Percentiles rank a stretch among this genome's conserved stretches.
phyloP scores from a whole-genome alignment of 768 basidiomycete genomes.

The Leucogyrophana mollusca region DNA sequence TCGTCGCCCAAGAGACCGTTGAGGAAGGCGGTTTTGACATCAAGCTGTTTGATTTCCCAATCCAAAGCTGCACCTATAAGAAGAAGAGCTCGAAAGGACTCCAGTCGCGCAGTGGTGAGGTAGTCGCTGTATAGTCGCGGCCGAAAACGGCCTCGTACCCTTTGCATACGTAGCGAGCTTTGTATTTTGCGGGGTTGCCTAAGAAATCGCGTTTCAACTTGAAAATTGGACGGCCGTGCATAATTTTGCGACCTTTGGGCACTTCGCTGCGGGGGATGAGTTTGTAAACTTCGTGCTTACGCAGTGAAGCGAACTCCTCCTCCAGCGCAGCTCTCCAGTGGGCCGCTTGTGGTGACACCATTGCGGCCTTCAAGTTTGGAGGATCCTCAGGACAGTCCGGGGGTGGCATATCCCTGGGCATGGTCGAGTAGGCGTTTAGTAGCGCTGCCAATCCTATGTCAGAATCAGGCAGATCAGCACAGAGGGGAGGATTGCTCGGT shows the following conservation, averaged over 20 bases:
- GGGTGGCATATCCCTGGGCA: too few relatives aligned
- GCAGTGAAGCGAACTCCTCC: constrained; percentile 18
- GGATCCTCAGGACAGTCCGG: constrained; percentile 19
- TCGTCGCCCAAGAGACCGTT: constrained; percentile 26
- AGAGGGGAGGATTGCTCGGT: neutral
- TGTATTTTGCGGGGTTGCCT: constrained; percentile 21
- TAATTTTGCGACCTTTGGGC: constrained; percentile 17
- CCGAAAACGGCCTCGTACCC: constrained; percentile 43
- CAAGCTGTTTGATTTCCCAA: constrained; percentile 28
- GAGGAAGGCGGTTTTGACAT: constrained; percentile 28
- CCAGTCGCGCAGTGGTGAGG: constrained; percentile 38
- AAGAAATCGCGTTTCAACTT: constrained; percentile 20
- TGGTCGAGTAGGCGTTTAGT: too few relatives aligned
- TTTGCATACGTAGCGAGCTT: constrained; percentile 39
- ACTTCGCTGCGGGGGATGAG: constrained; percentile 14
- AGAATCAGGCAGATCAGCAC: neutral
- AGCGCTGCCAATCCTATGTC: neutral
- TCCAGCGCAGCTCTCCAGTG: constrained; percentile 21
- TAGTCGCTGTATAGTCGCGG: constrained; percentile 40
- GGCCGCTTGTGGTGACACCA: constrained; percentile 9
- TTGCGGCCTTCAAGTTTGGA: constrained; percentile 14
- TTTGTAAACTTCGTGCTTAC: constrained; percentile 14
- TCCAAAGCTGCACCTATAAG: too few relatives aligned
- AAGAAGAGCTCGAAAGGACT: too few relatives aligned
- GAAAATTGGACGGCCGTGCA: constrained; percentile 27